Percentiles rank a stretch among this genome's conserved stretches.
Evolutionary conservation across 2,329 filamentous ascomycete genomes (phyloP).

Genomic region (Cercospora sp.): DNA sequence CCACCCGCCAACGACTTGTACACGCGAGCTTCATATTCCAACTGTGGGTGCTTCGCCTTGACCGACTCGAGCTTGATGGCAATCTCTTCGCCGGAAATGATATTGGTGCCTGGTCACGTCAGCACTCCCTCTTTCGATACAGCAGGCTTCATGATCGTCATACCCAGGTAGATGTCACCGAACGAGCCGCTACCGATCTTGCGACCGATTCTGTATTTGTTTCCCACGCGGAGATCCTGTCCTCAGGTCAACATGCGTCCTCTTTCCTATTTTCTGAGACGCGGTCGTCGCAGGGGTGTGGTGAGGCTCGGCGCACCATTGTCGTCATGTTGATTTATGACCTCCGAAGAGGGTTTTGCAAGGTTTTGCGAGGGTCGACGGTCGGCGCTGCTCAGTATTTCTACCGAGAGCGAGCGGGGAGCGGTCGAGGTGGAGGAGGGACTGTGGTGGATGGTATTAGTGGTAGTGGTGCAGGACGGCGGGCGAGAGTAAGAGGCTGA

Average conservation of each 20-base stretch:
- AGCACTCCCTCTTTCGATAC: background rate
- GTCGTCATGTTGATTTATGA: constrained; percentile 56
- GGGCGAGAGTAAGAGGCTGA: background rate
- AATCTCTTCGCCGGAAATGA: constrained; percentile 98
- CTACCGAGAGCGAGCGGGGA: constrained; percentile 29
- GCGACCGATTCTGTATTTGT: constrained; percentile 98
- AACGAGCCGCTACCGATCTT: constrained; percentile 98
- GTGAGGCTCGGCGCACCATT: constrained; percentile 55
- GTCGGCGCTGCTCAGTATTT: constrained; percentile 30
- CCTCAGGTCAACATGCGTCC: constrained; percentile 38
- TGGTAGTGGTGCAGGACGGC: constrained; percentile 1
- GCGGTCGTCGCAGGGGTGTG: constrained; percentile 18
- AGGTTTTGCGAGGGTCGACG: constrained; percentile 17
- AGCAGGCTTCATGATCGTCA: constrained; percentile 31
- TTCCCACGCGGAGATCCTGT: constrained; percentile 97
- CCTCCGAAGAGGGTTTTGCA: constrained; percentile 30
- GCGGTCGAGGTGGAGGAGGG: constrained; percentile 4
- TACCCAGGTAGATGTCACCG: constrained; percentile 93
- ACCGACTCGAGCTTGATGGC: constrained; percentile 99
- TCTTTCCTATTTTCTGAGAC: constrained; percentile 32
- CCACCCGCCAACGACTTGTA: constrained; percentile 87
- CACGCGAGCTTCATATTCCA: constrained; percentile 97
- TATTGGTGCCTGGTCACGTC: constrained; percentile 75
- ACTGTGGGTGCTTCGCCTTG: constrained; percentile 98
- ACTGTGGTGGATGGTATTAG: background rate